A percentile compares a stretch with the other conserved stretches of the same genome.
phyloP scores from a whole-genome alignment of 768 basidiomycete species.

The Kwoniella bestiolae region DNA sequence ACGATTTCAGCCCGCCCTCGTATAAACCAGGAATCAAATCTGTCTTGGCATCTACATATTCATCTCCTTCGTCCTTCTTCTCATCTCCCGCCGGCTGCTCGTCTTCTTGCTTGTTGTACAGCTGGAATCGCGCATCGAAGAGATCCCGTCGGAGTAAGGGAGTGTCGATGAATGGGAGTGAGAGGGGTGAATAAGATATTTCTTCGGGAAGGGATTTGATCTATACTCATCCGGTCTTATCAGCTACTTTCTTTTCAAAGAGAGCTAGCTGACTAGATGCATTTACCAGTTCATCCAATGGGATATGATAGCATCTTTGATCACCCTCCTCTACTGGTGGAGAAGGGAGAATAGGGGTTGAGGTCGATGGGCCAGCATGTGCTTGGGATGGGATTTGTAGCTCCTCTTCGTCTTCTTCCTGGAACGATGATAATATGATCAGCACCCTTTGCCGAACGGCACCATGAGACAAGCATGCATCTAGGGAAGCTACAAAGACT shows the following conservation, averaged over 20 bases:
- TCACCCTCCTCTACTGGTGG: constrained; percentile 27
- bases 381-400: constrained; percentile 2
- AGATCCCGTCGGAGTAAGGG: constrained; percentile 78
- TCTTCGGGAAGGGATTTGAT: constrained; percentile 69
- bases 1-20: constrained; percentile 95
- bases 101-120: constrained; percentile 53
- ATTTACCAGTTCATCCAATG: constrained; percentile 51
- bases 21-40: constrained; percentile 87
- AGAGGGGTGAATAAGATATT: constrained; percentile 79
- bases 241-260: too few species aligned
- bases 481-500: too few species aligned
- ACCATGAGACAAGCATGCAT: too few species aligned
- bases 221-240: constrained; percentile 59
- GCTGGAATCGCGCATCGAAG: constrained; percentile 94
- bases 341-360: constrained; percentile 1
- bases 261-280: not conserved
- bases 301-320: constrained; percentile 28
- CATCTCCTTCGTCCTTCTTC: constrained; percentile 57
- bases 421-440: not conserved
- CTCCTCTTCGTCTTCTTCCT: constrained; percentile 25
- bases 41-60: constrained; percentile 67
- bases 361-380: constrained; percentile 35
- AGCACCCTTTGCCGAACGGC: too few species aligned
- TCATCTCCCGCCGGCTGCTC: constrained; percentile 5
- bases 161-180: constrained; percentile 60